Base-by-base conservation (phyloP, 1,284 basidiomycete species). In the Clitocybe nebularis region DNA sequence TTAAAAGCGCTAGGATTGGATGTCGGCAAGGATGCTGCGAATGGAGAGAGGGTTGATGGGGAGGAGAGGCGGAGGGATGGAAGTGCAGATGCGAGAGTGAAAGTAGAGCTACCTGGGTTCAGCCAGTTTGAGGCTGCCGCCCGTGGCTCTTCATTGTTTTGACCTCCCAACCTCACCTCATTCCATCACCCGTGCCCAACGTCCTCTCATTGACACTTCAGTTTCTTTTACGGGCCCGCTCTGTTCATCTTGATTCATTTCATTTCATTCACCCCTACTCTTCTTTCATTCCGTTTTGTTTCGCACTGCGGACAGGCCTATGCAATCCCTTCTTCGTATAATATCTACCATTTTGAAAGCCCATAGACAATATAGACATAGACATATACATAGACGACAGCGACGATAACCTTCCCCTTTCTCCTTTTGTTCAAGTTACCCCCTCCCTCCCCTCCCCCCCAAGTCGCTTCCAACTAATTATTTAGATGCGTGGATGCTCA, bases 111-210 rank as follows among this genome's bases (percentile, higher is more conserved):
- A 51, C 79, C 79, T 9, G 69, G 75, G 26, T 81, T 83, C 59
- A 78, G 74, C 58, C 69, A 75, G 63, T 75, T 83, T 46, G 77
- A 79, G 56, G 77, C 77, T 34, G 75, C 75, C 23, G 63, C 73
- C 19, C 5, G 29, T 6, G 14, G 29, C 13, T 13, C 29, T n/a
- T n/a, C n/a, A n/a, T n/a, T n/a, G 13, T 32, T 32, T 3, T 32
- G 29, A 32, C n/a, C n/a, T n/a, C n/a, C n/a, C n/a, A n/a, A 3
- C 29, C 6, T 32, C 13, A 9, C 29, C 11, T 32, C 5, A 16
- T 3, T 17, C n/a, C n/a, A n/a, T n/a, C n/a, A n/a, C 29, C 11
- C 26, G 14, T 29, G 26, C n/a, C 14, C 7, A 16, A 16, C 19
- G 29, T 32, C 14, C 13, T 32, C n/a, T 32, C 29, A 32, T 14